Evolutionary conservation across 1,284 basidiomycete genomes (phyloP), one percentile per base, ranked within the genome.

Genomic region (Leccinum pachyderme): DNA sequence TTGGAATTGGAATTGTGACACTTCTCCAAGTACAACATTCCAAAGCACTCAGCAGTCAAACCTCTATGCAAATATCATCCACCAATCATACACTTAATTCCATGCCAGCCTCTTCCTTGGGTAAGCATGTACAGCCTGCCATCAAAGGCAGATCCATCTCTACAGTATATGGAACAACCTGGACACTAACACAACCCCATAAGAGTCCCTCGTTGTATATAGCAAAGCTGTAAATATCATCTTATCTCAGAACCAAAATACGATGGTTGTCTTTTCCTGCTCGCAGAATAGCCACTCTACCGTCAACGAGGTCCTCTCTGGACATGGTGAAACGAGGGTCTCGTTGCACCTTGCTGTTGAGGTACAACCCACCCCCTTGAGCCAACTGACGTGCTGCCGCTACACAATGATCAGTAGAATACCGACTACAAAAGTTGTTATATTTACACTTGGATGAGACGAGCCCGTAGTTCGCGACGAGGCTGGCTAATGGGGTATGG

Each of bases 191-290:
- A 18, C 18, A 18, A 18, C 18, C 18, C 18, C 18, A 18, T 18
- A 18, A 18, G 18, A 18, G 18, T 18, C 18, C 18, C 18, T 18
- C 18, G 18, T 18, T 18, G 18, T 18, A 18, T 18, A 18, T 18
- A 18, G 29, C 5, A 7, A 22, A 39, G 18, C 3, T 39, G 8
- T 46, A 51, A 13, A 11, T 35, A 37, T 29, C 39, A 37, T 29
- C 53, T 54, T 56, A 69, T 52, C 57, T 59, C 22, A 73, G 51
- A 37, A 70, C 81, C 5, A 93, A 67, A 47, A 94, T 78, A n/a
- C 85, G 71, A 55, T 87, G 77, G 51, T 86, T 88, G 59, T 87
- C 83, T 71, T 87, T 92, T 5, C 93, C 93, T 31, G 84, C 81
- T 48, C 89, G 80, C 24, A 95, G 61, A 54, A 95, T 80, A 9